Percentiles rank a stretch among this genome's conserved stretches.
phyloP scores from a whole-genome alignment of 495 filamentous ascomycete species.

The Staphylotrichum longicolle region DNA sequence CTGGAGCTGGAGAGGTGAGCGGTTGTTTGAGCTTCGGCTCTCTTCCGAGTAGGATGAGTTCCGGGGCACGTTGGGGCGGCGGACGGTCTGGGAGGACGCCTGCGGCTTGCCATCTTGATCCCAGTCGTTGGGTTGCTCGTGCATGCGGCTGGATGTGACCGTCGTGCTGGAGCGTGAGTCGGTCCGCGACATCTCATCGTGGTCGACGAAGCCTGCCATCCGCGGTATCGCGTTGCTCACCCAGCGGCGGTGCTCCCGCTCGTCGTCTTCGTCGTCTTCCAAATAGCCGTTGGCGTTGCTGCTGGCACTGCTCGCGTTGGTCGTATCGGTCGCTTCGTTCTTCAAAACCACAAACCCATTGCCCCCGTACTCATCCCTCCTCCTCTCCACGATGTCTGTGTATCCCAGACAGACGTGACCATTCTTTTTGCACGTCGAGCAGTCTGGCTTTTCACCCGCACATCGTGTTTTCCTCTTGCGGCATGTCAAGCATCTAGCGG shows the following conservation, averaged over 20 bases:
- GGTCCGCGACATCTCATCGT: slow-evolving; percentile 18
- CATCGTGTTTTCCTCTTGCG: slow-evolving; percentile 82
- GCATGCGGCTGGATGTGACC: slow-evolving; percentile 18
- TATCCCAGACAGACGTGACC: slow-evolving; percentile 72
- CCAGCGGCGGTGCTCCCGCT: slow-evolving; percentile 36
- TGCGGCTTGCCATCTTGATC: slow-evolving; percentile 30
- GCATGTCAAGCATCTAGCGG: slow-evolving; percentile 67
- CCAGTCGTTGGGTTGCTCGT: slow-evolving; percentile 31
- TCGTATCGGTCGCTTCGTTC: slow-evolving; percentile 28
- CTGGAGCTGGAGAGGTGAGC: slow-evolving; percentile 49
- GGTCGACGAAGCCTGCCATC: slow-evolving; percentile 28
- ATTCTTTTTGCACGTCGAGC: slow-evolving; percentile 72
- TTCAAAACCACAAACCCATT: slow-evolving; percentile 21
- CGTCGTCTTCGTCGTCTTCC: slow-evolving; percentile 36
- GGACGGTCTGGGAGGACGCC: slow-evolving; percentile 24
- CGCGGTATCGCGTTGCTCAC: slow-evolving; percentile 26
- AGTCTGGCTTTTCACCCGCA: slow-evolving; percentile 72
- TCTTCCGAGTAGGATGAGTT: slow-evolving; percentile 44
- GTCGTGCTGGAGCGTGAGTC: slow-evolving; percentile 31
- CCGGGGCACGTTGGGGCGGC: slow-evolving; percentile 27
- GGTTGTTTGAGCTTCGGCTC: slow-evolving; percentile 40
- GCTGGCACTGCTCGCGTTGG: slow-evolving; percentile 28
- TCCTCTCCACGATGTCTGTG: slow-evolving; percentile 50
- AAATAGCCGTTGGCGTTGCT: slow-evolving; percentile 32
- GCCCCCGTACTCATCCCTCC: slow-evolving; percentile 33